Evolutionary conservation across 257 asterid species (phyloP).

Genomic region (Haberlea rhodopensis): DNA sequence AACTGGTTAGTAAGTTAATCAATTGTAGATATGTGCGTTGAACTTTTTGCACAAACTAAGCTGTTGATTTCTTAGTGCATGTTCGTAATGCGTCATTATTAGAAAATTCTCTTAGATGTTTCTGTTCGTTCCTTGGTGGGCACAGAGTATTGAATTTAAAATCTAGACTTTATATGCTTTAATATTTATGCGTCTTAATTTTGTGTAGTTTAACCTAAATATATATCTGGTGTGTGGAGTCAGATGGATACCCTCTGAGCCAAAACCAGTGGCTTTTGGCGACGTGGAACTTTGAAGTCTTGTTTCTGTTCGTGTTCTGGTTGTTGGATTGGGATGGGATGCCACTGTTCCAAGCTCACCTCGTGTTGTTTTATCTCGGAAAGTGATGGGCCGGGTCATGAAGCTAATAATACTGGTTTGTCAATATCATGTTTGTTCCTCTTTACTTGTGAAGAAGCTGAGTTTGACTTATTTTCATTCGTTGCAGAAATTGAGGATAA

Average conservation of each 20-base stretch:
- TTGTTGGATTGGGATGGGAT: constrained; percentile 45
- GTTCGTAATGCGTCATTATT: background rate
- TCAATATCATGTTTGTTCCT: background rate
- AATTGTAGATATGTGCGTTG: constrained; percentile 12
- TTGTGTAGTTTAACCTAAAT: constrained; percentile 10
- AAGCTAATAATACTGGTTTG: constrained; percentile 40
- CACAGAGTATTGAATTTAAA: constrained; percentile 23
- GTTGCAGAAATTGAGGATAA: constrained; percentile 64
- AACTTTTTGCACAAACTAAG: constrained; percentile 7
- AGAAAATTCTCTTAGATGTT: background rate
- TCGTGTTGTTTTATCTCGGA: constrained; percentile 48
- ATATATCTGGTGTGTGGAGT: constrained; percentile 17
- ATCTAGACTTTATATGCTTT: constrained; percentile 13
- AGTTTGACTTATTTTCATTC: constrained; percentile 17
- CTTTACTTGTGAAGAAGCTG: background rate
- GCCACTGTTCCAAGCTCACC: constrained; percentile 42
- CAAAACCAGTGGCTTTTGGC: constrained; percentile 21
- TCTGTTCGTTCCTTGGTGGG: constrained; percentile 14
- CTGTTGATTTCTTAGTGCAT: background rate
- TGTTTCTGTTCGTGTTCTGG: constrained; percentile 16
- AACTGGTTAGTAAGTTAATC: background rate
- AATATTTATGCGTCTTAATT: constrained; percentile 5
- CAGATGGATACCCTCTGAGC: constrained; percentile 29
- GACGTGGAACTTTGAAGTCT: constrained; percentile 23
- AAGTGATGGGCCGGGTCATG: constrained; percentile 43